phyloP scores from a whole-genome alignment of 2,329 filamentous ascomycete species.

The Gnomoniopsis smithogilvyi region DNA sequence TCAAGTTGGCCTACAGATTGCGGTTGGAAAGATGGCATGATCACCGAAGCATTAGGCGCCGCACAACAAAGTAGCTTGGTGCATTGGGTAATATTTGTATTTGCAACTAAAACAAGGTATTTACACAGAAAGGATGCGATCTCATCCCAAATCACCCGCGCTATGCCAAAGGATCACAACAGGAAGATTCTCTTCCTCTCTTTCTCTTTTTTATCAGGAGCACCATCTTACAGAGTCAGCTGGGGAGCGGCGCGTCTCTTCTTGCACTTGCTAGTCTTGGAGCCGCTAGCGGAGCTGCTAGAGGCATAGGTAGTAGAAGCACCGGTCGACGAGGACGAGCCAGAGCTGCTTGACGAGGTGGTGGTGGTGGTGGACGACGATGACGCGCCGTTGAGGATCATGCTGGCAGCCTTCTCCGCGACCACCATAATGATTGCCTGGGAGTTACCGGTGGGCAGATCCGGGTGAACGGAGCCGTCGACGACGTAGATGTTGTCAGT shows the following conservation, averaged over 20 bases:
- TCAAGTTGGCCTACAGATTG: too few relatives aligned
- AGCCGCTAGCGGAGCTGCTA: neutral
- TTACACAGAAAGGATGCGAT: conserved; percentile 13
- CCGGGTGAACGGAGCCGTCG: conserved; percentile 62
- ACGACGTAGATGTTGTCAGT: conserved; percentile 62
- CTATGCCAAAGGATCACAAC: conserved; percentile 3
- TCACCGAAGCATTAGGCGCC: neutral
- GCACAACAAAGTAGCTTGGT: neutral
- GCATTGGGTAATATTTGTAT: neutral
- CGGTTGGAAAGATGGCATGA: neutral
- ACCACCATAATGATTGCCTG: conserved; percentile 37
- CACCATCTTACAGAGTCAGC: neutral
- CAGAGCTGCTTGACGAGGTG: neutral
- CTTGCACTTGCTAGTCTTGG: conserved; percentile 6
- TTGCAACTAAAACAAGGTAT: conserved; percentile 13
- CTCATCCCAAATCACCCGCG: conserved; percentile 3
- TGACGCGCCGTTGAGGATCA: conserved; percentile 16
- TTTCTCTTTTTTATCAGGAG: neutral
- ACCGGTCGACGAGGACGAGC: neutral
- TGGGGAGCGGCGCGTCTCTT: conserved; percentile 10
- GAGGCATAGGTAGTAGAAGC: neutral
- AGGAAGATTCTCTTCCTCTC: neutral
- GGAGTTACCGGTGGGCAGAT: conserved; percentile 61
- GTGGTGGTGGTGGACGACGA: conserved; percentile 9
- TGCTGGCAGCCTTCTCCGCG: conserved; percentile 34